Conservation (phyloP, 805 yeast genomes). For the Metschnikowia sp. region DNA sequence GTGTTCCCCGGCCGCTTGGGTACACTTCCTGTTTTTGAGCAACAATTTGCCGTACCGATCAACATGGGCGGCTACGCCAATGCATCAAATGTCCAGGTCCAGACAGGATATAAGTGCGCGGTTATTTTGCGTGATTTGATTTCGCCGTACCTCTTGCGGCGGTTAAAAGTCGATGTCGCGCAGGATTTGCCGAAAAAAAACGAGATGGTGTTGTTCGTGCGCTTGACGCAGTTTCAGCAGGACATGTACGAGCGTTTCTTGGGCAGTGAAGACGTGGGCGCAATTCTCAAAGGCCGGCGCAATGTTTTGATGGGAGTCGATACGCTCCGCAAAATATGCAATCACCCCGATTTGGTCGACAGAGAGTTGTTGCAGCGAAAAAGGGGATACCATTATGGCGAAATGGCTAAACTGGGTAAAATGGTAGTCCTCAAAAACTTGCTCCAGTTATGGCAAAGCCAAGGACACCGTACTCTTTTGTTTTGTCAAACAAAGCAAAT, state of each 20-base stretch:
- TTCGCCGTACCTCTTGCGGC: constrained; percentile 80
- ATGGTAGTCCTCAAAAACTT: constrained; percentile 83
- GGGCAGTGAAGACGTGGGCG: constrained; percentile 67
- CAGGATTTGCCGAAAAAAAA: constrained; percentile 89
- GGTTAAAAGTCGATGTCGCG: constrained; percentile 93
- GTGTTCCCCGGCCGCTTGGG: constrained; percentile 94
- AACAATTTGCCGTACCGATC: constrained; percentile 87
- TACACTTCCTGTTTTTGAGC: constrained; percentile 90
- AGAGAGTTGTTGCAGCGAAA: constrained; percentile 36
- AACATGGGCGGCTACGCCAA: constrained; percentile 98
- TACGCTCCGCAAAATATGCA: constrained; percentile 84
- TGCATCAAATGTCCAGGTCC: constrained; percentile 93
- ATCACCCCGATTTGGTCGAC: constrained; percentile 85
- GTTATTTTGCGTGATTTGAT: constrained; percentile 83
- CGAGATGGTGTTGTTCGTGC: constrained; percentile 92
- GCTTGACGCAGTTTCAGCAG: constrained; percentile 72
- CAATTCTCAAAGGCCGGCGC: constrained; percentile 70
- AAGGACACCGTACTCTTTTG: constrained; percentile 75
- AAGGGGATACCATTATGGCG: constrained; percentile 46
- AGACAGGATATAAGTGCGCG: constrained; percentile 94
- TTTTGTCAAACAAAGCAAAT: constrained; percentile 93
- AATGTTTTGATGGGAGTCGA: constrained; percentile 90
- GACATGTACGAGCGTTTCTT: constrained; percentile 71
- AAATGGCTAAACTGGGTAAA: constrained; percentile 72
- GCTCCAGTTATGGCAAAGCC: constrained; percentile 69